Evolutionary conservation across 1,284 basidiomycete genomes (phyloP).

Genomic region (Apiotrichum veenhuisii): DNA sequence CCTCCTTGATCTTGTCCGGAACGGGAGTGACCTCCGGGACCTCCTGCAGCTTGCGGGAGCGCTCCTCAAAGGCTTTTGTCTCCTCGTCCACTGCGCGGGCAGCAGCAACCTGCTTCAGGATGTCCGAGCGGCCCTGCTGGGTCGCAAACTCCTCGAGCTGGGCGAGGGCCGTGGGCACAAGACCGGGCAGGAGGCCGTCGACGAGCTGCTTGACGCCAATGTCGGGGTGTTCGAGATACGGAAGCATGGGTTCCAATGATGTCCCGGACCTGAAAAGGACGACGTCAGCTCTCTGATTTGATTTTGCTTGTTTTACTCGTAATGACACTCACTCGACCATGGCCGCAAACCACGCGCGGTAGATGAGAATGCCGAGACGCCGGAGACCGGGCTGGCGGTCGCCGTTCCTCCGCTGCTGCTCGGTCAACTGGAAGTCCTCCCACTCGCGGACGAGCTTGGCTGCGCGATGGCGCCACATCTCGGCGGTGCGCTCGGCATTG

Average conservation of each 20-base stretch:
- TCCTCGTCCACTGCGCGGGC: constrained; percentile 24
- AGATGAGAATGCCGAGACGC: constrained; percentile 40
- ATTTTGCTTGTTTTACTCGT: background rate
- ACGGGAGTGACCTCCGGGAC: constrained; percentile 40
- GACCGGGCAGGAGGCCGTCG: constrained; percentile 24
- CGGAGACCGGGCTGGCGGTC: constrained; percentile 15
- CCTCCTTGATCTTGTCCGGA: constrained; percentile 15
- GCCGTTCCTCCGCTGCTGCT: background rate
- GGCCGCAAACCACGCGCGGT: constrained; percentile 45
- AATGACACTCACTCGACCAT: constrained; percentile 30
- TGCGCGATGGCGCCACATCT: constrained; percentile 13
- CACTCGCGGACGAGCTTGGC: constrained; percentile 21
- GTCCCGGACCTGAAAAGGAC: constrained; percentile 26
- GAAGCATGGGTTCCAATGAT: constrained; percentile 28
- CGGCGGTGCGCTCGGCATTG: background rate
- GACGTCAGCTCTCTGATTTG: constrained; percentile 1
- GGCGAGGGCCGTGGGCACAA: constrained; percentile 30
- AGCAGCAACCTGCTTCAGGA: constrained; percentile 24
- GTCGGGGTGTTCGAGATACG: constrained; percentile 27
- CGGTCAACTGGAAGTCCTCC: constrained; percentile 24
- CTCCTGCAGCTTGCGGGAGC: constrained; percentile 16
- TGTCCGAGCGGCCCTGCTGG: constrained; percentile 12
- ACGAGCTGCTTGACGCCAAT: constrained; percentile 23
- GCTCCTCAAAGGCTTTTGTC: constrained; percentile 1
- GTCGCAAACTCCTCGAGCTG: constrained; percentile 26